Percentiles rank a stretch among this genome's conserved stretches.
Evolutionary conservation across 2,329 filamentous ascomycete genomes (phyloP).

Genomic region (Ophiocordyceps camponoti-floridani): DNA sequence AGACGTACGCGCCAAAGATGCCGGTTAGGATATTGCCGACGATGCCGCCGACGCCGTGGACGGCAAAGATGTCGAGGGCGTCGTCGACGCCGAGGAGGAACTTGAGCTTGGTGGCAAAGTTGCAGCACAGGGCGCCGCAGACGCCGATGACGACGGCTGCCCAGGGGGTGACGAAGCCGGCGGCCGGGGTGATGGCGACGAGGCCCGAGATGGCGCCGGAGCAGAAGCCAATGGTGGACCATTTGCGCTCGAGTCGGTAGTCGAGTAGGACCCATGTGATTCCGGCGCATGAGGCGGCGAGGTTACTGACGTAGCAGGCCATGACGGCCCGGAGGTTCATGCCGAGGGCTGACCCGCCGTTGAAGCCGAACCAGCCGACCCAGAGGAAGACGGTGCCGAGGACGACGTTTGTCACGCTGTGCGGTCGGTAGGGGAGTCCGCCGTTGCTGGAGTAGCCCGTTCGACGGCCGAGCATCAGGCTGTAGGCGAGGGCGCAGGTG

Average conservation of each 20-base stretch:
- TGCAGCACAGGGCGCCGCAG: constrained; percentile 48
- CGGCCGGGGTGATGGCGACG: constrained; percentile 71
- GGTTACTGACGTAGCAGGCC: constrained; percentile 76
- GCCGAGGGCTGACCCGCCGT: constrained; percentile 64
- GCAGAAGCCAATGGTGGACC: constrained; percentile 87
- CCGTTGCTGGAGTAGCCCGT: constrained; percentile 27
- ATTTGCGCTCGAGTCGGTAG: constrained; percentile 82
- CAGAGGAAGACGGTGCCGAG: constrained; percentile 63
- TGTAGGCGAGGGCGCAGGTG: constrained; percentile 54
- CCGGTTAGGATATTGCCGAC: constrained; percentile 64
- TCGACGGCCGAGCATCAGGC: constrained; percentile 55
- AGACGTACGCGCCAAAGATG: constrained; percentile 48
- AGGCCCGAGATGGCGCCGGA: constrained; percentile 76
- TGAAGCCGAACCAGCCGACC: constrained; percentile 97
- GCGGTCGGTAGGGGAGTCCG: constrained; percentile 48
- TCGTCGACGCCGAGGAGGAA: constrained; percentile 62
- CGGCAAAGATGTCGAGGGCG: constrained; percentile 78
- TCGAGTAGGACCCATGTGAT: constrained; percentile 76
- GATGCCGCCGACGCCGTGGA: constrained; percentile 73
- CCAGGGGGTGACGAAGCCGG: constrained; percentile 60
- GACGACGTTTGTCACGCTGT: constrained; percentile 58
- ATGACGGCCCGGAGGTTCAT: constrained; percentile 79
- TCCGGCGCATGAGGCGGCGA: constrained; percentile 65
- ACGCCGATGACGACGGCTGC: constrained; percentile 40
- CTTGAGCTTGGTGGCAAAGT: constrained; percentile 76